A percentile compares a stretch with the other conserved stretches of the same genome.
phyloP scores from a whole-genome alignment of 768 basidiomycete species.

The Boletus fagicola region DNA sequence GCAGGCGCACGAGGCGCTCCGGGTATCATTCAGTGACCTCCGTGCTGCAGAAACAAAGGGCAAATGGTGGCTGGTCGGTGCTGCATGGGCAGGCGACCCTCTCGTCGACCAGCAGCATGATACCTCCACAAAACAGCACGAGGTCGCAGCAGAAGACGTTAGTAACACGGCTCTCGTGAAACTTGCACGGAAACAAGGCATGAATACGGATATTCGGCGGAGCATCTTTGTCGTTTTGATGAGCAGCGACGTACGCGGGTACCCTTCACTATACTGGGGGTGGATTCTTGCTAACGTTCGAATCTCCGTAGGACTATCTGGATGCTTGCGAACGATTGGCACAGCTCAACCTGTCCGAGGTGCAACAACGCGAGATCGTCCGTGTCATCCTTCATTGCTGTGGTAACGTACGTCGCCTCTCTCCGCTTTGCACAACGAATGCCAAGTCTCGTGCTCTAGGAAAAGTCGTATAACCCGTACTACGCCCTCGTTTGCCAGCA shows the following conservation, averaged over 20 bases:
- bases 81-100: constrained; percentile 93
- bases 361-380: constrained; percentile 94
- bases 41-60: constrained; percentile 81
- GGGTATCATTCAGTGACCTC: constrained; percentile 83
- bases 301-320: constrained; percentile 76
- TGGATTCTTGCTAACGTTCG: not conserved
- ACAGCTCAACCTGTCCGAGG: constrained; percentile 78
- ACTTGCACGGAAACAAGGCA: constrained; percentile 92
- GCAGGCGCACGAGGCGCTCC: constrained; percentile 78
- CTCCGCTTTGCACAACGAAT: not conserved
- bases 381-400: constrained; percentile 91
- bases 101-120: constrained; percentile 65
- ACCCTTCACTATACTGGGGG: not conserved
- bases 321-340: constrained; percentile 91
- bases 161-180: constrained; percentile 52
- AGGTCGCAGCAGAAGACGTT: constrained; percentile 31
- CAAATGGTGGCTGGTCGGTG: constrained; percentile 99
- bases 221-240: constrained; percentile 92
- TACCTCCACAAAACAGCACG: constrained; percentile 16
- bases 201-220: constrained; percentile 95
- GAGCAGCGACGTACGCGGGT: constrained; percentile 80
- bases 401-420: constrained; percentile 62
- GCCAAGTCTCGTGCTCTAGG: constrained; percentile 38
- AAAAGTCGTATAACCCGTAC: constrained; percentile 92
- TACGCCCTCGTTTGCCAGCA: constrained; percentile 88